Conservation (phyloP, 257 asterid genomes). For the Plectranthus barbatus region DNA sequence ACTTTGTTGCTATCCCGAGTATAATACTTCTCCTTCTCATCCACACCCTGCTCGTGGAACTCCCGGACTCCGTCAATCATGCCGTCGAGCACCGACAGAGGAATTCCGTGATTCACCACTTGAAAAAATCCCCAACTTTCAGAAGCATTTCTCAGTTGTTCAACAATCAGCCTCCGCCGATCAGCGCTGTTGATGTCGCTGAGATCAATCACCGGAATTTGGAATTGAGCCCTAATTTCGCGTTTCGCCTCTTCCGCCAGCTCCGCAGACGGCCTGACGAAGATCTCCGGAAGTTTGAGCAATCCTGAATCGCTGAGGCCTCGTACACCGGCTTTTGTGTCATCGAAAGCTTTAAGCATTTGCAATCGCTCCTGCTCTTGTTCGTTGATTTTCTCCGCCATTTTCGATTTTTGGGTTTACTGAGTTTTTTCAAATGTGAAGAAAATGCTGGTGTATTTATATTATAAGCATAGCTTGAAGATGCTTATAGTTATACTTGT, state of each 20-base stretch:
- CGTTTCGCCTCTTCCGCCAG: background rate
- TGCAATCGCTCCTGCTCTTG: constrained; percentile 6
- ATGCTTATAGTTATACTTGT: too few species aligned
- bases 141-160: constrained; percentile 25
- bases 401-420: too few species aligned
- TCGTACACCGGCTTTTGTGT: constrained; percentile 49
- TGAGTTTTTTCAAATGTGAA: too few species aligned
- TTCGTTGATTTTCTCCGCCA: background rate
- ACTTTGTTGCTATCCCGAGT: constrained; percentile 21
- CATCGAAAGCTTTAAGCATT: constrained; percentile 44
- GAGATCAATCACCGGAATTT: constrained; percentile 35
- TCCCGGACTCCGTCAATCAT: constrained; percentile 17
- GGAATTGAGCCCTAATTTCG: background rate
- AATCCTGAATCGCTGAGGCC: constrained; percentile 39
- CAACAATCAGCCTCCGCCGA: constrained; percentile 11
- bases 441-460: too few species aligned
- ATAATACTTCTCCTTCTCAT: constrained; percentile 39
- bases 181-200: constrained; percentile 4
- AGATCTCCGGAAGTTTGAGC: constrained; percentile 28
- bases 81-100: constrained; percentile 16
- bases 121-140: constrained; percentile 44
- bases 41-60: constrained; percentile 30
- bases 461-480: too few species aligned
- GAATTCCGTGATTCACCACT: too few species aligned
- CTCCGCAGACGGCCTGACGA: constrained; percentile 30